Evolutionary conservation across 441 rosid species (phyloP), one percentile per base, ranked within the genome.

Genomic region (Kokia cookei): DNA sequence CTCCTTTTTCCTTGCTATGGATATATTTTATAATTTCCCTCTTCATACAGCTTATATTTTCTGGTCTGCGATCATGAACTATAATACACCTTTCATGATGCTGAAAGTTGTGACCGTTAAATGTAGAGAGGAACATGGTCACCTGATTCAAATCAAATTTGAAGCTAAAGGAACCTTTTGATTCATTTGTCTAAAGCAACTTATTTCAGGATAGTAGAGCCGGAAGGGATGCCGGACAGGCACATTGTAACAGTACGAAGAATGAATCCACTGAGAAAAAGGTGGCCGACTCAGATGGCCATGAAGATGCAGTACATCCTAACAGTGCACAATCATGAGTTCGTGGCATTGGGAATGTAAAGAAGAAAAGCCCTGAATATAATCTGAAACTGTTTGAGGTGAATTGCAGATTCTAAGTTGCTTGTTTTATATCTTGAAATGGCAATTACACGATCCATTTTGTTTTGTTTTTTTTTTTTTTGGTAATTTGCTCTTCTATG

Each of bases 131-230:
- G 66, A 35, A 32, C 3, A 32, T 15, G 65, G 7, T 8, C 67
- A 37, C 67, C 2, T 37, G 22, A 37, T 7, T 63, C 12, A 42
- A 50, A 17, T 64, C 17, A 10, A 32, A n/a, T 51, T 29, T n/a
- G 45, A 68, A 51, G n/a, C 29, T 51, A 29, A 50, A 68, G 27
- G 72, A 68, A 68, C 59, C 60, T 68, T 10, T 17, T 48, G 69
- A 72, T 47, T 45, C 27, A 45, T 57, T 62, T 51, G 60, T 73
- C 19, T 37, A 26, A 26, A 63, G 29, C 62, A 75, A 73, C 62
- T 73, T 74, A 48, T 73, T 81, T 54, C 80, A 89, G 93, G 93
- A 89, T 71, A 76, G 79, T 26, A 80, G 79, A 84, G 83, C 74
- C 24, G 85, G 78, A 76, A 86, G 72, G 75, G 86, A 74, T 14